These are phyloP conservation scores for Spongospora subterranea DNA, from an alignment of 208 protist species.

Conservation along the genomic window DNA sequence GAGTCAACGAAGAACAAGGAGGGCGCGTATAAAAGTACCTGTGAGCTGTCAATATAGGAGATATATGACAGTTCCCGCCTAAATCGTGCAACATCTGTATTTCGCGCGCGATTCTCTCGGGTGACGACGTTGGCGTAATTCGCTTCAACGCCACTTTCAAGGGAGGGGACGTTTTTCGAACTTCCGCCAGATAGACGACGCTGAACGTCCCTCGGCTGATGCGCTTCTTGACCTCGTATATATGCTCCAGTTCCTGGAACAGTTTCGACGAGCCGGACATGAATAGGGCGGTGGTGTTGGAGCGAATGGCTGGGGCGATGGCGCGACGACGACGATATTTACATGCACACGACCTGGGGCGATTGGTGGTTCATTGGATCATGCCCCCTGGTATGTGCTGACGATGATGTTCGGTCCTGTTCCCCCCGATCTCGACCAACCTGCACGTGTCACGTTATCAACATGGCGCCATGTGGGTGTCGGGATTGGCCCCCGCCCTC, in stretches of 20 bases:
- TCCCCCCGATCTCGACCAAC: too few relatives aligned
- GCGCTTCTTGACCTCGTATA: background rate
- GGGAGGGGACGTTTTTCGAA: background rate
- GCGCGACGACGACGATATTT: too few relatives aligned
- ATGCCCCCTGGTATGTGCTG: too few relatives aligned
- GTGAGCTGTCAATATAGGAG: background rate
- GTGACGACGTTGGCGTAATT: background rate
- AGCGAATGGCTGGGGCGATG: too few relatives aligned
- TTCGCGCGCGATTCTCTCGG: background rate
- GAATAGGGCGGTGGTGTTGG: too few relatives aligned
- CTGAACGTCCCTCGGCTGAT: slow-evolving; percentile 35
- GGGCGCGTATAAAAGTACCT: background rate
- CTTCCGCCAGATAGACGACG: background rate
- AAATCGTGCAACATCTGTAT: background rate
- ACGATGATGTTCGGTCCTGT: too few relatives aligned
- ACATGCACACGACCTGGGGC: too few relatives aligned
- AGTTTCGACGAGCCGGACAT: too few relatives aligned
- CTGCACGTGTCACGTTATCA: too few relatives aligned
- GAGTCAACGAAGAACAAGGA: background rate
- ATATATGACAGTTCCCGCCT: background rate
- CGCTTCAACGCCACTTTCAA: slow-evolving; percentile 16
- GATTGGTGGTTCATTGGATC: too few relatives aligned
- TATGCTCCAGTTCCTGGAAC: background rate
- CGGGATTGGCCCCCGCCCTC: too few relatives aligned
- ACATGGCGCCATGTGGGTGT: too few relatives aligned